These are phyloP conservation scores for Cercospora sp. DNA, from an alignment of 2,329 filamentous ascomycete species.

Conservation along the genomic window DNA sequence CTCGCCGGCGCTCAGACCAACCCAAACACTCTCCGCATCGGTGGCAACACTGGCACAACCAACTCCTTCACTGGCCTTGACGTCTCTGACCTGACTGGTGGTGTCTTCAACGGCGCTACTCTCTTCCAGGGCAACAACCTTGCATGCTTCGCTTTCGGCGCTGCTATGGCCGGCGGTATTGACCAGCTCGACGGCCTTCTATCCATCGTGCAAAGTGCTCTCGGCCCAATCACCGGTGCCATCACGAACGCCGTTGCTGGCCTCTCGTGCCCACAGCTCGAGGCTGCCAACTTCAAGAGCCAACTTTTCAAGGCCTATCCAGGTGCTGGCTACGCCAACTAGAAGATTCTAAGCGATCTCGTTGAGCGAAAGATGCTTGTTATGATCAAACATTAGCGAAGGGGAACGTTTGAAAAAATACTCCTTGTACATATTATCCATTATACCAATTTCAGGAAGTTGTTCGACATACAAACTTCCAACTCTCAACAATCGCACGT, in stretches of 20 bases:
- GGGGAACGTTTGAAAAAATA: not conserved
- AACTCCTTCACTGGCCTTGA: constrained; percentile 42
- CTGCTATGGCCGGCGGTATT: constrained; percentile 20
- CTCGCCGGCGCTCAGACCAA: constrained; percentile 14
- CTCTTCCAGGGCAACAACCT: constrained; percentile 27
- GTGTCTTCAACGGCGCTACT: constrained; percentile 43
- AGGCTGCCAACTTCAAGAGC: not conserved
- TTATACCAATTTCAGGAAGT: not conserved
- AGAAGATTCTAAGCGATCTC: constrained; percentile 15
- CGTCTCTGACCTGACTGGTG: constrained; percentile 41
- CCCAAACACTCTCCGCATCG: constrained; percentile 38
- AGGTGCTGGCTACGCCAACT: constrained; percentile 10
- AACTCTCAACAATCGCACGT: not conserved
- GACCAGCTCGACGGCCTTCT: constrained; percentile 17
- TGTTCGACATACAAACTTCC: not conserved
- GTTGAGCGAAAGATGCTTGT: not conserved
- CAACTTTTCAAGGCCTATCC: constrained; percentile 9
- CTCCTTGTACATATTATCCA: not conserved
- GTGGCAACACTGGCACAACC: constrained; percentile 42
- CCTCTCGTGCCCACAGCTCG: constrained; percentile 1
- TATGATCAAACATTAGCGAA: not conserved
- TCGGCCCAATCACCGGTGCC: constrained; percentile 18
- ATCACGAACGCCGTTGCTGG: not conserved
- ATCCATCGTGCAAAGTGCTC: not conserved
- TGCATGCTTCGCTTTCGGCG: constrained; percentile 22